phyloP scores from a whole-genome alignment of 176 grass and related monocot species.

The Avena atlantica region DNA sequence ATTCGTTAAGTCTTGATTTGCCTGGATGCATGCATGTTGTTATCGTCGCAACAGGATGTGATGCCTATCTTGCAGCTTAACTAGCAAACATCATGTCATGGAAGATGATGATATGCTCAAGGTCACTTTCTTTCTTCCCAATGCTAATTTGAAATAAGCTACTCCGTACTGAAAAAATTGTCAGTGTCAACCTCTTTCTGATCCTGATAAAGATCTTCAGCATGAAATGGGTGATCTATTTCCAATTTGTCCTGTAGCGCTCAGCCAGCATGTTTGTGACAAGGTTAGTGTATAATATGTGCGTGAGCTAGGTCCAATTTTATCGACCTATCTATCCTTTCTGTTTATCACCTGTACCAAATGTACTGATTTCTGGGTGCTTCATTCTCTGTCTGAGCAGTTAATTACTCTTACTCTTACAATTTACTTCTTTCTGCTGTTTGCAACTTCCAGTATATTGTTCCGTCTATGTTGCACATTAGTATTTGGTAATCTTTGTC shows the following conservation, averaged over 20 bases:
- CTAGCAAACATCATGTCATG: too few species aligned
- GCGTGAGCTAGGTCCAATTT: not conserved
- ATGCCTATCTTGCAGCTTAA: not conserved
- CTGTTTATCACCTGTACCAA: not conserved
- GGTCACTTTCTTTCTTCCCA: not conserved
- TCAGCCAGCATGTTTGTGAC: not conserved
- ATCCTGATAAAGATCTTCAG: not conserved
- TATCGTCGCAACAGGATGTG: constrained; percentile 24
- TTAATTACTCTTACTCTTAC: too few species aligned
- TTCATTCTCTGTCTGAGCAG: not conserved
- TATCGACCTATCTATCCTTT: not conserved
- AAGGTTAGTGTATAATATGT: constrained; percentile 18
- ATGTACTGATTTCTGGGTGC: not conserved
- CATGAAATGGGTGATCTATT: not conserved
- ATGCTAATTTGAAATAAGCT: not conserved
- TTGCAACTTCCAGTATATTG: not conserved
- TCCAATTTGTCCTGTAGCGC: not conserved
- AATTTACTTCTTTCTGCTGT: not conserved
- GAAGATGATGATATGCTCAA: not conserved
- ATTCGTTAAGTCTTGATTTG: not conserved
- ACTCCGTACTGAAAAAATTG: not conserved
- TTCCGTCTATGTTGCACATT: not conserved
- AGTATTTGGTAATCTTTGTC: not conserved
- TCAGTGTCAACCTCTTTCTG: not conserved
- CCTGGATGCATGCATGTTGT: constrained; percentile 1